Percentiles rank a stretch among this genome's conserved stretches.
These are phyloP conservation scores for Fraxinus anomala DNA, from an alignment of 257 asterid species.

Conservation along the genomic window DNA sequence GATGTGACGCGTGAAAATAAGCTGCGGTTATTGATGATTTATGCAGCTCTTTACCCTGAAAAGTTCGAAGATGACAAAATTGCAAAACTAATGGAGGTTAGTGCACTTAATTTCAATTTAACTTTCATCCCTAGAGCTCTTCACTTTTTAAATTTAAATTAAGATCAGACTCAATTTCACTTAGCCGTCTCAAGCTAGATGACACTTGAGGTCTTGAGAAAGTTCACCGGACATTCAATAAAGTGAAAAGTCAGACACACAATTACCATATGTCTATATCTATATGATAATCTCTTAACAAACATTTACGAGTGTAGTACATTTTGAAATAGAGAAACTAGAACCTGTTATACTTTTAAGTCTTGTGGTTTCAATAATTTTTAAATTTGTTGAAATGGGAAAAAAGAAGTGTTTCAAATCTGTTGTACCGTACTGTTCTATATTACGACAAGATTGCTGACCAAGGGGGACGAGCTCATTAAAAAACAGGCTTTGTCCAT, in stretches of 20 bases:
- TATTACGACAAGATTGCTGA: not conserved
- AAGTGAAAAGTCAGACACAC: too few species aligned
- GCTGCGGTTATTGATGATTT: constrained; percentile 92
- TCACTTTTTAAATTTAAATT: constrained; percentile 9
- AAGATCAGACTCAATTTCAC: constrained; percentile 10
- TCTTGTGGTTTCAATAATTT: not conserved
- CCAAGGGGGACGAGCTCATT: not conserved
- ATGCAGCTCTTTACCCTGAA: constrained; percentile 93
- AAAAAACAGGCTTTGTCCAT: not conserved
- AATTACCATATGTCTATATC: not conserved
- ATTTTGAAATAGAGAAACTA: not conserved
- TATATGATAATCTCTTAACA: not conserved
- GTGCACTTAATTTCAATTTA: not conserved
- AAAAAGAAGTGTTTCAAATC: not conserved
- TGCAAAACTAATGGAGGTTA: constrained; percentile 89
- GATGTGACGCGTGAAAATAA: constrained; percentile 83
- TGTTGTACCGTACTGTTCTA: not conserved
- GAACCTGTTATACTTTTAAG: not conserved
- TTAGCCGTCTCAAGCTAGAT: not conserved
- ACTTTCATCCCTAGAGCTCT: not conserved
- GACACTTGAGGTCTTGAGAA: too few species aligned
- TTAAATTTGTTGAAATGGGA: not conserved
- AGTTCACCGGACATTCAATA: too few species aligned
- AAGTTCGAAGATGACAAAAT: constrained; percentile 89
- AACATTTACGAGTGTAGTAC: not conserved